Percentiles rank a stretch among this genome's conserved stretches.
Conservation (phyloP, 2,329 filamentous ascomycete species). For the Penicillium sp. region DNA sequence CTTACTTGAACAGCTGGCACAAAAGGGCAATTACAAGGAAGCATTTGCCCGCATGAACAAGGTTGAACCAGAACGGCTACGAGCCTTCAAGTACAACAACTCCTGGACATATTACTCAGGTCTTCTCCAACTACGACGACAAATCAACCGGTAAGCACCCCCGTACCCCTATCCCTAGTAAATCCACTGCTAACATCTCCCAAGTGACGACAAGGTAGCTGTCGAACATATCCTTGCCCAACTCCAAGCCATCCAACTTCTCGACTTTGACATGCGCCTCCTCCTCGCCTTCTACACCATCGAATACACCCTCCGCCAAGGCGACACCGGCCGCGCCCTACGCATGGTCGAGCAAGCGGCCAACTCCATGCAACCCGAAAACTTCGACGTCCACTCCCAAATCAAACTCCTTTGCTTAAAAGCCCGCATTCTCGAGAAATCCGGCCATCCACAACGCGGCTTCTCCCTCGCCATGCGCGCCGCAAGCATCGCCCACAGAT, state of each 20-base stretch:
- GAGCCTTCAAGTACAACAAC: slow-evolving; percentile 77
- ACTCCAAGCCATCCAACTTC: slow-evolving; percentile 56
- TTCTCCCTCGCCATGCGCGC: slow-evolving; percentile 79
- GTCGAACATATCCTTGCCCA: slow-evolving; percentile 62
- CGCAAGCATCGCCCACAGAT: slow-evolving; percentile 71
- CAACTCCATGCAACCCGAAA: slow-evolving; percentile 56
- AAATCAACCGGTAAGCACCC: slow-evolving; percentile 46
- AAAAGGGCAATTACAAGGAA: slow-evolving; percentile 71
- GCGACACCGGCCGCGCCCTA: slow-evolving; percentile 58
- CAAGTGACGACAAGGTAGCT: slow-evolving; percentile 59
- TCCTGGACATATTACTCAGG: slow-evolving; percentile 49
- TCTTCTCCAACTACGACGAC: slow-evolving; percentile 46
- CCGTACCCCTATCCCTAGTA: not conserved
- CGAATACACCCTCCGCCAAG: slow-evolving; percentile 60
- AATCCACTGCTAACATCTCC: slow-evolving; percentile 23
- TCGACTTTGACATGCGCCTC: slow-evolving; percentile 63
- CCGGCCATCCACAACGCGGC: slow-evolving; percentile 70
- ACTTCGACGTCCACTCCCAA: slow-evolving; percentile 67
- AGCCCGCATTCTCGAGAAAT: slow-evolving; percentile 68
- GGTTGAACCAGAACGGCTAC: slow-evolving; percentile 64
- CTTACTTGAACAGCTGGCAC: slow-evolving; percentile 52
- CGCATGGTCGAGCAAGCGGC: slow-evolving; percentile 58
- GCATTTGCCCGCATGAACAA: slow-evolving; percentile 64
- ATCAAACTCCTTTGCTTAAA: slow-evolving; percentile 75
- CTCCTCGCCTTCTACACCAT: slow-evolving; percentile 64